These are phyloP conservation scores for Nicotiana knightiana DNA, from an alignment of 257 asterid genomes.

Conservation along the genomic window DNA sequence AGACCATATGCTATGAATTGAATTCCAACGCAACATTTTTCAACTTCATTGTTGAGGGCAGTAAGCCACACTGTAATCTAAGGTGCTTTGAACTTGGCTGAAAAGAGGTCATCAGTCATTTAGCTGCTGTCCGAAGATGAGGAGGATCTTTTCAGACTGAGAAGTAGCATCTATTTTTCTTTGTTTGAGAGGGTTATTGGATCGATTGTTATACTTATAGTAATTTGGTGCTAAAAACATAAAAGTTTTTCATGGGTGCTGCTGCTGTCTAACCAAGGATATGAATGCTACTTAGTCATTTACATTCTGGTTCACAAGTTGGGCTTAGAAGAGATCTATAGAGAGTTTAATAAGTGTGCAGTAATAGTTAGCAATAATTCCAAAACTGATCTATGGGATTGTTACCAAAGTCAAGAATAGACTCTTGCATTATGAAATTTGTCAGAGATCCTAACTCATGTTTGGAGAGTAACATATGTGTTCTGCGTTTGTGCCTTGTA, in stretches of 20 bases:
- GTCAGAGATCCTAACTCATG: neutral
- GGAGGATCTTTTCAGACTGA: neutral
- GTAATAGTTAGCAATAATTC: neutral
- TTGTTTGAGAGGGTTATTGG: neutral
- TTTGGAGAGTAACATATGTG: neutral
- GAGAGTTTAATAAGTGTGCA: neutral
- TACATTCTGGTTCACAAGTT: neutral
- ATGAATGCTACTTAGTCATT: neutral
- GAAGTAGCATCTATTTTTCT: neutral
- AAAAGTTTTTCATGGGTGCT: neutral
- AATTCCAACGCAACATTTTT: neutral
- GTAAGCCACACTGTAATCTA: neutral
- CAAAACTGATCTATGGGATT: neutral
- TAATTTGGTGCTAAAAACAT: neutral
- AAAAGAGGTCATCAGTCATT: neutral
- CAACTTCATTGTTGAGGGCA: neutral
- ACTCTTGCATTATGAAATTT: neutral
- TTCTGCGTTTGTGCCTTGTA: neutral
- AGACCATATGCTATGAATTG: neutral
- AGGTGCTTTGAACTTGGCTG: neutral
- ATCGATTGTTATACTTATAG: neutral
- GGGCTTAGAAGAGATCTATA: neutral
- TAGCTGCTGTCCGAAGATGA: neutral
- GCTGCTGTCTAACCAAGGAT: neutral
- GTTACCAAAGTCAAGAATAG: neutral